Evolutionary conservation across 108 stramenopile genomes (phyloP).

Genomic region (Stephanodiscus triporus): DNA sequence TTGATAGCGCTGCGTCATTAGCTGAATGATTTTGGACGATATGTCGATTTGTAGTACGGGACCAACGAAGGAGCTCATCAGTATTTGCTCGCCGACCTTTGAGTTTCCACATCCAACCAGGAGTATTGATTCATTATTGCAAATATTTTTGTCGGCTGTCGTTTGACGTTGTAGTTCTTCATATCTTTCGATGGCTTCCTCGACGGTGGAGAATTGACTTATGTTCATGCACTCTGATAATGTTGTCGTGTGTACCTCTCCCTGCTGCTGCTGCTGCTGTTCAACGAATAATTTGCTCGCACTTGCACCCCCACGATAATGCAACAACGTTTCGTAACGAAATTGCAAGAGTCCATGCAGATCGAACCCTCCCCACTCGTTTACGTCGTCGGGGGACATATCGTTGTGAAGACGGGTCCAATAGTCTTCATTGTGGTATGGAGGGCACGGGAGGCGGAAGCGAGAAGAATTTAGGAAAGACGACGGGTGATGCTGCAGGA

Average conservation of each 20-base stretch:
- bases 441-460: slow-evolving; percentile 71
- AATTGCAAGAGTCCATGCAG: slow-evolving; percentile 44
- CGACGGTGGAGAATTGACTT: slow-evolving; percentile 28
- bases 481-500: slow-evolving; percentile 37
- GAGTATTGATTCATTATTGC: slow-evolving; percentile 58
- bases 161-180: not conserved
- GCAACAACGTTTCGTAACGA: slow-evolving; percentile 31
- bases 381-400: slow-evolving; percentile 55
- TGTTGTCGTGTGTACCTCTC: slow-evolving; percentile 29
- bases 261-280: not conserved
- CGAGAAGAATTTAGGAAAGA: slow-evolving; percentile 15
- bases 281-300: not conserved
- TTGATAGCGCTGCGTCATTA: slow-evolving; percentile 62
- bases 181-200: slow-evolving; percentile 33
- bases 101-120: slow-evolving; percentile 84
- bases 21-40: slow-evolving; percentile 57
- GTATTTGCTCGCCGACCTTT: slow-evolving; percentile 74
- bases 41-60: slow-evolving; percentile 75
- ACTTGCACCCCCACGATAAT: not conserved
- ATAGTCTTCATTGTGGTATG: slow-evolving; percentile 58
- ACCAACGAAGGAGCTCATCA: slow-evolving; percentile 37
- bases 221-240: slow-evolving; percentile 49
- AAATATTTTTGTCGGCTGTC: slow-evolving; percentile 13
- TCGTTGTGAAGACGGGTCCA: slow-evolving; percentile 71
- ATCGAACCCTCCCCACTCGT: slow-evolving; percentile 77